phyloP scores from a whole-genome alignment of 75 land plant genomes.

The Chamaecyparis obtusa region DNA sequence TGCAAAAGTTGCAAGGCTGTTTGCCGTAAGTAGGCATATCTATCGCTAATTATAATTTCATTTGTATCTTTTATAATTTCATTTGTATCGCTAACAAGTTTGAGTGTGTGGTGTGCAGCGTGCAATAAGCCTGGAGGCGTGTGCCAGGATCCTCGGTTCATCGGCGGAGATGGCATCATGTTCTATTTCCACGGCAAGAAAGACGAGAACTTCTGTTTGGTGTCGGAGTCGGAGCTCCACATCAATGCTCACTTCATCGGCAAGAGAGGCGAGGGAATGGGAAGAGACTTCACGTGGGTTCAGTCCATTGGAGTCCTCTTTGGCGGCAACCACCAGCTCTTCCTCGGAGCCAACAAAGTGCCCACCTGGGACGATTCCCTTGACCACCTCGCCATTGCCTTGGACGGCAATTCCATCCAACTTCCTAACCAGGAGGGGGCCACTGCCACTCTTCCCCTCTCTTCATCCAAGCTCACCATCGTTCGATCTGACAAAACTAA shows the following conservation, averaged over 20 bases:
- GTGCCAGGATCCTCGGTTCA: too few relatives aligned
- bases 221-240: too few relatives aligned
- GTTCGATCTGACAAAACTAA: too few relatives aligned
- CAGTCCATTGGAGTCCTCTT: not conserved
- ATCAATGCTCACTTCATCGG: too few relatives aligned
- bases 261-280: not conserved
- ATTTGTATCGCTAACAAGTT: too few relatives aligned
- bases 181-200: too few relatives aligned
- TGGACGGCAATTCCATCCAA: too few relatives aligned
- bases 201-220: too few relatives aligned
- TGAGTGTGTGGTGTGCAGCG: not conserved
- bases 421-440: conserved; percentile 1
- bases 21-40: too few relatives aligned
- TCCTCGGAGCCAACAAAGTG: conserved; percentile 21
- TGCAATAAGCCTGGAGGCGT: not conserved
- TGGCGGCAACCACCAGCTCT: conserved; percentile 3
- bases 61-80: not conserved
- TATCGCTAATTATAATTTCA: too few relatives aligned
- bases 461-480: conserved; percentile 20
- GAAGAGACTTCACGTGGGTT: not conserved
- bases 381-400: too few relatives aligned
- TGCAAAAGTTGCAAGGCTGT: not conserved
- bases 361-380: not conserved
- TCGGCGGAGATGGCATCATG: too few relatives aligned
- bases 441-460: conserved; percentile 20